Base-by-base conservation (phyloP, 371 early-diverging fungal species). In the Synchytrium microbalum region DNA sequence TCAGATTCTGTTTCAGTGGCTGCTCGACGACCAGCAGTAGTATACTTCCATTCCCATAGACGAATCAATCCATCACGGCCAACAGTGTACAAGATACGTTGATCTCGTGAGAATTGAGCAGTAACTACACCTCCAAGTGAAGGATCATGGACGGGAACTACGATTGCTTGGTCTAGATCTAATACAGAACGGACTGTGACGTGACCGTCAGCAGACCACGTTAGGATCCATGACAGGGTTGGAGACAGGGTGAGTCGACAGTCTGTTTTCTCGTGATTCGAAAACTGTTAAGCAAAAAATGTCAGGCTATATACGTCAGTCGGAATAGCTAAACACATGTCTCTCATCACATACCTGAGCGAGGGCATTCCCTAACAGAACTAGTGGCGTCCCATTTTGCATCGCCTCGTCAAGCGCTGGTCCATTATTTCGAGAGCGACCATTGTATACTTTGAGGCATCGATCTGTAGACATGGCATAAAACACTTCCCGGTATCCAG, bases 31-130 rank as follows among this genome's bases (percentile, higher is more conserved):
- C 74, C 72, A 1, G 66, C 64, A 0, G 73, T 59, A 26, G 59
- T 63, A 62, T 64, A 71, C 33, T 69, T 67, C 81, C 81, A 80
- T 30, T 78, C 77, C 64, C 69, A 78, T 1, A 67, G 29, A 13
- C 70, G 59, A 3, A 80, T 14, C 0, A 76, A 31, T 0, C 75
- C 74, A 58, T 80, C 80, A 51, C 52, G 28, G 3, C 63, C 65
- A 8, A 64, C 52, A 0, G 75, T 70, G 53, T 70, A 64, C 0
- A 77, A 27, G n/a, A 53, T 25, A 1, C 73, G 58, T 19, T 68
- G 66, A 65, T 76, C 76, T 14, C 69, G 55, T 19, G 69, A 70
- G 1, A 71, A 51, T 23, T 67, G 66, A 13, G 69, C 64, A 28
- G 68, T 63, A 2, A 25, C 38, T 1, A 75, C 72, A 5, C 81